Evolutionary conservation across 2,329 filamentous ascomycete species (phyloP).

Genomic region (Orbilia javanica): DNA sequence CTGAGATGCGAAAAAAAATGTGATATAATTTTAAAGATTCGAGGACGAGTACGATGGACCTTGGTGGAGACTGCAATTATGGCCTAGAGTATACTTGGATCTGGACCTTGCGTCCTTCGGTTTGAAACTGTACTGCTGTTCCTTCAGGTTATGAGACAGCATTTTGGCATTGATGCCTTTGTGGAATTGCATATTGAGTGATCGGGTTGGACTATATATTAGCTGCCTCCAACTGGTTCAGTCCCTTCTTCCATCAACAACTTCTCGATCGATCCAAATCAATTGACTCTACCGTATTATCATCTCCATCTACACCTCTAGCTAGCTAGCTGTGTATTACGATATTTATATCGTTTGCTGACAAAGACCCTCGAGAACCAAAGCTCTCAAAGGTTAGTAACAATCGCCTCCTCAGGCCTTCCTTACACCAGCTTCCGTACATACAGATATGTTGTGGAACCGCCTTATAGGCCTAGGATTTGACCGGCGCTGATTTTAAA

Average conservation of each 20-base stretch:
- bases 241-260: not conserved
- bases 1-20: not conserved
- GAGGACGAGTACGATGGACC: not conserved
- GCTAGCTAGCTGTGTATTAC: no score
- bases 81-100: not conserved
- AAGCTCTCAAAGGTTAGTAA: slow-evolving; percentile 17
- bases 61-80: not conserved
- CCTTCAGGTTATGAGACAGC: no score
- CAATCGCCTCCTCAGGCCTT: not conserved
- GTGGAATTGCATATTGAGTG: no score
- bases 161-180: no score
- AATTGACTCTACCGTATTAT: slow-evolving; percentile 14
- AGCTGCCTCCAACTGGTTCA: not conserved
- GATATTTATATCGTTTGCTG: no score
- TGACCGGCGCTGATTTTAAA: slow-evolving; percentile 12
- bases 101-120: not conserved
- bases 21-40: not conserved
- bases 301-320: not conserved
- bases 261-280: not conserved
- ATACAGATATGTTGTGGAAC: slow-evolving; percentile 48
- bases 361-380: not conserved
- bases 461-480: not conserved
- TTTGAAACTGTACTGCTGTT: not conserved
- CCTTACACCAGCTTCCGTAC: slow-evolving; percentile 3
- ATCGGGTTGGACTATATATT: not conserved